A percentile compares a stretch with the other conserved stretches of the same genome.
phyloP scores from a whole-genome alignment of 1,139 yeast species.

The Petasospora rhodanensis region DNA sequence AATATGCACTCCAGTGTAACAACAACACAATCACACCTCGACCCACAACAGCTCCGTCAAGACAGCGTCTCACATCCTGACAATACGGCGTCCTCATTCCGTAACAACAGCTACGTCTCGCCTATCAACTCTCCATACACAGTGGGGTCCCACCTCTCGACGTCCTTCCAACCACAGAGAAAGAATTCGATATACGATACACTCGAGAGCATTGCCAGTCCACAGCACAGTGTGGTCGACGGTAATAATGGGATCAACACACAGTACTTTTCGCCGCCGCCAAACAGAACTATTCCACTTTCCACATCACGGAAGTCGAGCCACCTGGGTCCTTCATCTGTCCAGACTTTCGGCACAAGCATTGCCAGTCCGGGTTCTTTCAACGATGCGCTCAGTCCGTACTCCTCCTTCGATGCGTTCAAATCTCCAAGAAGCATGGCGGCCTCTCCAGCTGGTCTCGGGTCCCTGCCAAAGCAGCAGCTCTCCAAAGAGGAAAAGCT shows the following conservation, averaged over 20 bases:
- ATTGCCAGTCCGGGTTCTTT: constrained; percentile 21
- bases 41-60: too few relatives aligned
- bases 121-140: constrained; percentile 24
- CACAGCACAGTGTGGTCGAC: constrained; percentile 17
- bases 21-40: constrained; percentile 10
- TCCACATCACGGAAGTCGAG: constrained; percentile 8
- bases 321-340: constrained; percentile 12
- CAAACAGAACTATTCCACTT: constrained; percentile 16
- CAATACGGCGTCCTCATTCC: constrained; percentile 18
- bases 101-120: constrained; percentile 18
- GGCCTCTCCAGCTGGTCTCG: constrained; percentile 23
- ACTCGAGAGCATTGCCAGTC: constrained; percentile 20
- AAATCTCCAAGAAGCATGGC: constrained; percentile 24
- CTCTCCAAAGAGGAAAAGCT: constrained; percentile 66
- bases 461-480: constrained; percentile 38
- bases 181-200: constrained; percentile 23
- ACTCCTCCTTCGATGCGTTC: constrained; percentile 24
- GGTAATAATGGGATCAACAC: too few relatives aligned
- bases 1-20: not conserved
- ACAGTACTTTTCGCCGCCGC: constrained; percentile 24
- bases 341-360: constrained; percentile 8
- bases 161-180: constrained; percentile 23
- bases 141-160: constrained; percentile 14
- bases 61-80: constrained; percentile 5
- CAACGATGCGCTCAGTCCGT: constrained; percentile 24